A percentile compares a stretch with the other conserved stretches of the same genome.
These are phyloP conservation scores for Linum trigynum DNA, from an alignment of 345 rosid species.

Conservation along the genomic window DNA sequence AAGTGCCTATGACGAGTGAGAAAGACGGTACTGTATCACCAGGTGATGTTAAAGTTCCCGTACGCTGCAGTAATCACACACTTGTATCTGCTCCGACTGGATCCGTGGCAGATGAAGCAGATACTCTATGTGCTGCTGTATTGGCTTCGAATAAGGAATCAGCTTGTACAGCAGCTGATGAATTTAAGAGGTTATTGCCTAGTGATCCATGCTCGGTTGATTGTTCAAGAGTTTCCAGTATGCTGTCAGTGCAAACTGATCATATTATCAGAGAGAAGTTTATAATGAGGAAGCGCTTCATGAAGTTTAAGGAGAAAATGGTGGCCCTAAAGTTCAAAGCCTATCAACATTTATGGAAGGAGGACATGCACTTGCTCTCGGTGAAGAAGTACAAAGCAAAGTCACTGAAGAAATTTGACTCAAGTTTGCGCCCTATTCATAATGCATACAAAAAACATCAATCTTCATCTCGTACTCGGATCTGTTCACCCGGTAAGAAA, in stretches of 20 bases:
- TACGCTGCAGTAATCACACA: constrained; percentile 16
- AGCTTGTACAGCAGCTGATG: constrained; percentile 48
- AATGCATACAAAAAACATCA: constrained; percentile 53
- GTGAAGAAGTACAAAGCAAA: constrained; percentile 48
- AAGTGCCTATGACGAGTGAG: constrained; percentile 12
- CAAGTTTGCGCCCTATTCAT: constrained; percentile 34
- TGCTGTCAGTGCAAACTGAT: constrained; percentile 25
- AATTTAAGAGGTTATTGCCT: constrained; percentile 42
- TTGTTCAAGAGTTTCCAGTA: constrained; percentile 22
- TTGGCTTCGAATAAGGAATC: constrained; percentile 52
- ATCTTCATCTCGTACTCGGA: constrained; percentile 54
- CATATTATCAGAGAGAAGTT: constrained; percentile 37
- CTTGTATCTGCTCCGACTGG: constrained; percentile 18
- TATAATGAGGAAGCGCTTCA: constrained; percentile 31
- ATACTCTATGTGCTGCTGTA: constrained; percentile 29
- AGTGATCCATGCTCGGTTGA: constrained; percentile 26
- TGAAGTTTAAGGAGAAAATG: constrained; percentile 70
- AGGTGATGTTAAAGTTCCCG: constrained; percentile 15
- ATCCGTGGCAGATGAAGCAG: constrained; percentile 23
- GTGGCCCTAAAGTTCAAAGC: constrained; percentile 69
- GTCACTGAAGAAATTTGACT: constrained; percentile 58
- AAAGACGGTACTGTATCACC: constrained; percentile 16
- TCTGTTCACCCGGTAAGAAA: constrained; percentile 59
- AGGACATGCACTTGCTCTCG: constrained; percentile 52
- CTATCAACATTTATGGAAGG: constrained; percentile 73